These are phyloP conservation scores for Halophytophthora batemanensis DNA, from an alignment of 352 stramenopile species.

Conservation along the genomic window DNA sequence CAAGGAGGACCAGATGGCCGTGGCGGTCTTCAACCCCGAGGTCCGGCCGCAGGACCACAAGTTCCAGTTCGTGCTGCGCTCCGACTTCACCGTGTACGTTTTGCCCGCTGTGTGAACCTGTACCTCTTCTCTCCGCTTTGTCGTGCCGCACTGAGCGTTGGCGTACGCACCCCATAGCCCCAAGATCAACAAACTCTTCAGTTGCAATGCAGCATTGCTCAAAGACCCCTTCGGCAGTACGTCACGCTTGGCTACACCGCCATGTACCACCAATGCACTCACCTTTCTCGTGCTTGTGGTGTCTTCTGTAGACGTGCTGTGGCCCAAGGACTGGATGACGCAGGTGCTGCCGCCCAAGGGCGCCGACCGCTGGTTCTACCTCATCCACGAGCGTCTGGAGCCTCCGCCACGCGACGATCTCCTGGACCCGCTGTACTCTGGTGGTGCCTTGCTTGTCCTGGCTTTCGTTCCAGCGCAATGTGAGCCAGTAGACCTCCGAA, in stretches of 20 bases:
- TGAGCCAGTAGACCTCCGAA: constrained; percentile 44
- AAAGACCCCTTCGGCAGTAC: constrained; percentile 70
- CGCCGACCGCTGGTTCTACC: constrained; percentile 67
- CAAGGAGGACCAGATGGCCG: constrained; percentile 64
- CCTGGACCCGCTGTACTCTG: constrained; percentile 53
- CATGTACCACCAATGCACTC: neutral
- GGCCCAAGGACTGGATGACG: constrained; percentile 69
- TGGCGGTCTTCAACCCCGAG: constrained; percentile 49
- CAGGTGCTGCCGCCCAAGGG: constrained; percentile 47
- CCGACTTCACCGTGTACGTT: constrained; percentile 57
- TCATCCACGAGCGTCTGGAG: constrained; percentile 64
- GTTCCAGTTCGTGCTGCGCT: constrained; percentile 49
- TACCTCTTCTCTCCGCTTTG: neutral
- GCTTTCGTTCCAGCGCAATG: constrained; percentile 52
- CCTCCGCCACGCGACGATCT: constrained; percentile 58
- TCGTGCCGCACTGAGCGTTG: neutral
- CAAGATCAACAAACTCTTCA: constrained; percentile 60
- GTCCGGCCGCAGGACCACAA: constrained; percentile 35
- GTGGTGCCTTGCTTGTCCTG: constrained; percentile 46
- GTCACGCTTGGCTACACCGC: constrained; percentile 4
- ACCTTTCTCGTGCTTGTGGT: constrained; percentile 1
- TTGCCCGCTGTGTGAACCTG: neutral
- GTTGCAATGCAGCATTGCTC: constrained; percentile 57
- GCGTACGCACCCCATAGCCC: constrained; percentile 11
- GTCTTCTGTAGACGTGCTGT: constrained; percentile 50